These are phyloP conservation scores for Xylaria arbuscula DNA, from an alignment of 2,329 filamentous ascomycete genomes.

Conservation along the genomic window DNA sequence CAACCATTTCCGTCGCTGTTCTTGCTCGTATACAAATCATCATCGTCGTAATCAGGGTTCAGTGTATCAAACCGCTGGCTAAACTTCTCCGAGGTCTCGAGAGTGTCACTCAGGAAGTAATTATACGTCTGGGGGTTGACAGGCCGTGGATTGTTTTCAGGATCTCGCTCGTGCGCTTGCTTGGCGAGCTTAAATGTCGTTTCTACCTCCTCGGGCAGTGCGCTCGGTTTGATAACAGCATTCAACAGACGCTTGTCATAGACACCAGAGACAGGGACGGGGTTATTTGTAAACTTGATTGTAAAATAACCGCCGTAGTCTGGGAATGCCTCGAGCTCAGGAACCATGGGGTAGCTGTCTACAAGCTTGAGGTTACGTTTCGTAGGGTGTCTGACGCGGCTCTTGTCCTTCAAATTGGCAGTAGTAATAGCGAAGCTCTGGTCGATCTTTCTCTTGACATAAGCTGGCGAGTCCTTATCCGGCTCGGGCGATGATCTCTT, in stretches of 20 bases:
- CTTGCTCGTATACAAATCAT: conserved; percentile 65
- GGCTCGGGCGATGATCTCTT: conserved; percentile 67
- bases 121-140: conserved; percentile 72
- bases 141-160: conserved; percentile 65
- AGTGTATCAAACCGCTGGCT: conserved; percentile 69
- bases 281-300: conserved; percentile 75
- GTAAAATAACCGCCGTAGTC: conserved; percentile 76
- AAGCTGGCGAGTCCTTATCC: conserved; percentile 71
- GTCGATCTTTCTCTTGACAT: conserved; percentile 75
- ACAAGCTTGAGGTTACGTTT: conserved; percentile 69
- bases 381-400: conserved; percentile 66
- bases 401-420: conserved; percentile 64
- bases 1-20: conserved; percentile 58
- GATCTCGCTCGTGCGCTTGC: conserved; percentile 67
- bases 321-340: conserved; percentile 75
- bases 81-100: conserved; percentile 63
- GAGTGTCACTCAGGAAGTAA: conserved; percentile 69
- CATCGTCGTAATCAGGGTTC: conserved; percentile 65
- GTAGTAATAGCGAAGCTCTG: conserved; percentile 68
- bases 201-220: conserved; percentile 65
- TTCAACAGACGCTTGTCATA: conserved; percentile 72
- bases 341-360: conserved; percentile 70
- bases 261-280: conserved; percentile 62
- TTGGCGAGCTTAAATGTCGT: conserved; percentile 61
- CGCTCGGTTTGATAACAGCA: conserved; percentile 70